Evolutionary conservation across 495 filamentous ascomycete species (phyloP).

Genomic region (Hyphodiscus hymeniophilus): DNA sequence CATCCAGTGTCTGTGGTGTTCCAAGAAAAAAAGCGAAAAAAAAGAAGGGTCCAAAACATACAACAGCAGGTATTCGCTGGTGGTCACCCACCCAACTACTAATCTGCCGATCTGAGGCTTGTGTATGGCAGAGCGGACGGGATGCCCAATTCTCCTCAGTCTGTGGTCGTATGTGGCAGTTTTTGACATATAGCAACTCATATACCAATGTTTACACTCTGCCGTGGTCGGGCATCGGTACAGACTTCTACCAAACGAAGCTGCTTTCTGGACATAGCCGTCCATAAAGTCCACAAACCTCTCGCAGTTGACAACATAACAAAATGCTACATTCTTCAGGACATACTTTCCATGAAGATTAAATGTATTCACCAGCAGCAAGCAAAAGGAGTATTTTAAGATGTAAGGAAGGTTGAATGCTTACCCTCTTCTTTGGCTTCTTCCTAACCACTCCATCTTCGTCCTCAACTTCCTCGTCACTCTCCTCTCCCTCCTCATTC

Average conservation of each 20-base stretch:
- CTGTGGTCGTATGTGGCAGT: constrained; percentile 22
- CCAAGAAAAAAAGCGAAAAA: constrained; percentile 14
- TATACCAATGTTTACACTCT: too few relatives aligned
- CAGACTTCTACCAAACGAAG: too few relatives aligned
- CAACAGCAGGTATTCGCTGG: constrained; percentile 31
- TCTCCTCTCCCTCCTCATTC: constrained; percentile 60
- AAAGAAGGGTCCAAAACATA: constrained; percentile 21
- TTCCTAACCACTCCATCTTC: constrained; percentile 68
- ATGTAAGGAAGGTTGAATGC: neutral
- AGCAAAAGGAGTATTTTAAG: neutral
- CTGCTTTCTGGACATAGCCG: too few relatives aligned
- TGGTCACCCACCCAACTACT: constrained; percentile 32
- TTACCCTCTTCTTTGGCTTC: constrained; percentile 61
- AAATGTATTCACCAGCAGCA: neutral
- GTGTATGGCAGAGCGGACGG: constrained; percentile 30
- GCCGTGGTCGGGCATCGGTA: too few relatives aligned
- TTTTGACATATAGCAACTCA: constrained; percentile 1
- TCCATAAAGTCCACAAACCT: too few relatives aligned
- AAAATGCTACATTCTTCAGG: neutral
- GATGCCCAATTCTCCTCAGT: constrained; percentile 21
- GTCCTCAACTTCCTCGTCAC: constrained; percentile 67
- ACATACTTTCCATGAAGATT: neutral
- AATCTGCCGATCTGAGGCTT: constrained; percentile 28
- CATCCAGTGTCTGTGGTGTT: too few relatives aligned
- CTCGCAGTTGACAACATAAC: too few relatives aligned